Percentiles rank a stretch among this genome's conserved stretches.
Conservation (phyloP, 2,329 filamentous ascomycete genomes). For the Eutypella sp. region DNA sequence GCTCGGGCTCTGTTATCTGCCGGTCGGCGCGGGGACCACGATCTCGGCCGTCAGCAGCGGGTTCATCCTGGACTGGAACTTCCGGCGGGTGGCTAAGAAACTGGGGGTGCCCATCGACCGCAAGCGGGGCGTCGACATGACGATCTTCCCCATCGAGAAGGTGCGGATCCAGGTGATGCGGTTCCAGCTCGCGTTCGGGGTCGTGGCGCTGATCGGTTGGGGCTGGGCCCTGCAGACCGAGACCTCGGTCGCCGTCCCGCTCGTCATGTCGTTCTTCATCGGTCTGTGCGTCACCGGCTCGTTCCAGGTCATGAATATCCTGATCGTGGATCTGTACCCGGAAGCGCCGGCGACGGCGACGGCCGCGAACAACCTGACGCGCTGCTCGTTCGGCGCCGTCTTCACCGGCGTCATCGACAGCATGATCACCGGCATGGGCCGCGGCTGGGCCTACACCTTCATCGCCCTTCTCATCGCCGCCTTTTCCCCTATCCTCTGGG, state of each 20-base stretch:
- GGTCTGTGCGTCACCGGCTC: conserved; percentile 55
- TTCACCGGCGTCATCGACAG: conserved; percentile 55
- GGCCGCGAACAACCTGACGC: conserved; percentile 58
- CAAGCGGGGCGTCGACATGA: conserved; percentile 49
- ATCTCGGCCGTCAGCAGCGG: conserved; percentile 50
- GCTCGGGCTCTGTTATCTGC: conserved; percentile 50
- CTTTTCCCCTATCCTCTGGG: conserved; percentile 43
- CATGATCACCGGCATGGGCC: conserved; percentile 52
- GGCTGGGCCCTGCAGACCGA: conserved; percentile 52
- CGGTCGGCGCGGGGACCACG: conserved; percentile 47
- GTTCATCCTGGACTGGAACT: conserved; percentile 61
- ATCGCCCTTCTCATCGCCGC: conserved; percentile 46
- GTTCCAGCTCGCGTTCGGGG: conserved; percentile 50
- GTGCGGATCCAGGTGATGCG: conserved; percentile 50
- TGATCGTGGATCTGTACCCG: conserved; percentile 61
- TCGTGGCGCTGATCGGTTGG: conserved; percentile 48
- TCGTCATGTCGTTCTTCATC: conserved; percentile 53
- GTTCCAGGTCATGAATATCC: conserved; percentile 58
- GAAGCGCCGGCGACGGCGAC: conserved; percentile 56
- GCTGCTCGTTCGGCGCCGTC: conserved; percentile 57
- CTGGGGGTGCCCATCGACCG: conserved; percentile 57
- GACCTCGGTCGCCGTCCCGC: conserved; percentile 47
- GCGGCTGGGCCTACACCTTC: conserved; percentile 60
- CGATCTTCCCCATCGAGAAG: conserved; percentile 49
- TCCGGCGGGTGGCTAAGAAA: conserved; percentile 58